Conservation (phyloP, 1,284 basidiomycete genomes). For the Tilletia setariae region DNA sequence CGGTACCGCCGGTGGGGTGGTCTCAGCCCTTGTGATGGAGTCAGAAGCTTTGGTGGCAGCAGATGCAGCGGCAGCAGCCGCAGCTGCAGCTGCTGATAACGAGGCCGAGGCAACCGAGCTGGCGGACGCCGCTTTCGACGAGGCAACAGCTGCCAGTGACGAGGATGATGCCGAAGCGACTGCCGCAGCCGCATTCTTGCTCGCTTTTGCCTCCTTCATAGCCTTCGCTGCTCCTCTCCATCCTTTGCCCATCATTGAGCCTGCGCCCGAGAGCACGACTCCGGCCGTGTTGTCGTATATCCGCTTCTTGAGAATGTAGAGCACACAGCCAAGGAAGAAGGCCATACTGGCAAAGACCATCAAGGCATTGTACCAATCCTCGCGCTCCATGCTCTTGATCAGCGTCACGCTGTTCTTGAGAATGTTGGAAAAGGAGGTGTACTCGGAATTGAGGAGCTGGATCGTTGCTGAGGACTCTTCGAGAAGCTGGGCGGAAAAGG, state of each 20-base stretch:
- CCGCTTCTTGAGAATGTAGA: constrained; percentile 49
- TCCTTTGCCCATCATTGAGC: neutral
- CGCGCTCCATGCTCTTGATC: constrained; percentile 51
- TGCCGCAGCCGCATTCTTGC: constrained; percentile 11
- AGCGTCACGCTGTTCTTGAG: constrained; percentile 43
- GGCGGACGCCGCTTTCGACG: neutral
- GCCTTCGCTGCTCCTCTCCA: neutral
- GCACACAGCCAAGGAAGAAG: constrained; percentile 47
- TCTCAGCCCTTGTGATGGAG: no score
- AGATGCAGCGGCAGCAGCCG: neutral
- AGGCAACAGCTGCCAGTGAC: neutral
- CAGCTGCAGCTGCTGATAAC: neutral
- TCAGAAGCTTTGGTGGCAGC: neutral
- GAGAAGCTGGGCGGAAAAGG: constrained; percentile 46
- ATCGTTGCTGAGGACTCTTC: constrained; percentile 48
- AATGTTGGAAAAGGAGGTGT: constrained; percentile 42
- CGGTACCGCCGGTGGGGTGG: no score
- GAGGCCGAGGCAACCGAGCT: neutral
- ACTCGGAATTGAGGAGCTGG: constrained; percentile 37
- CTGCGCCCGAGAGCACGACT: constrained; percentile 20
- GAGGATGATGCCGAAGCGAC: neutral
- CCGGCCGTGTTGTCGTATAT: constrained; percentile 42
- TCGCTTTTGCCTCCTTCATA: constrained; percentile 2
- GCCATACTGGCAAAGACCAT: constrained; percentile 36
- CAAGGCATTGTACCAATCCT: constrained; percentile 42